Evolutionary conservation across 2,329 filamentous ascomycete genomes (phyloP).

Genomic region (Sporothrix mexicana): DNA sequence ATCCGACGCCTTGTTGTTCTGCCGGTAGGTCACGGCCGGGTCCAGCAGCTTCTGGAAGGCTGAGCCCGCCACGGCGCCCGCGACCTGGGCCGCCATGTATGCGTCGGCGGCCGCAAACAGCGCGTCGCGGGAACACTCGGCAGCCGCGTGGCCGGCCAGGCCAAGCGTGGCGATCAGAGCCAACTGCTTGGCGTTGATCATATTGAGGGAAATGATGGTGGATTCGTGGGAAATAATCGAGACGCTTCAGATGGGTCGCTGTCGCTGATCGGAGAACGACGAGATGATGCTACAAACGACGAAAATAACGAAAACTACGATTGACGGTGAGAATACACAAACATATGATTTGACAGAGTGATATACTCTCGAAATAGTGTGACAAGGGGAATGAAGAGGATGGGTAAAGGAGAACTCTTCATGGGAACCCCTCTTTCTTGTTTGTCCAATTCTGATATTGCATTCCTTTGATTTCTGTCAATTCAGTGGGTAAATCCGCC

Average conservation of each 20-base stretch:
- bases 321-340: not conserved
- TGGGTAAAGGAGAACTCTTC: not conserved
- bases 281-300: not conserved
- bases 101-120: constrained; percentile 42
- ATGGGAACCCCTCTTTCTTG: not conserved
- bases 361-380: not conserved
- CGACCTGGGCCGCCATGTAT: constrained; percentile 42
- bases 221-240: not conserved
- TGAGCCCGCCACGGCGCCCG: constrained; percentile 36
- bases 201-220: not conserved
- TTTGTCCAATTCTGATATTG: not conserved
- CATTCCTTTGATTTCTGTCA: not conserved
- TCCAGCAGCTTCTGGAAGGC: constrained; percentile 39
- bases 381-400: not conserved
- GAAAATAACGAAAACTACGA: not conserved
- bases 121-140: constrained; percentile 42
- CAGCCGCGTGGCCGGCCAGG: not conserved
- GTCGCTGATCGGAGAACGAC: not conserved
- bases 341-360: not conserved
- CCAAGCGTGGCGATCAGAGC: not conserved
- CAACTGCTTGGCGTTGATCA: not conserved
- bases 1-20: constrained; percentile 40
- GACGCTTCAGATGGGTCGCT: too few species aligned
- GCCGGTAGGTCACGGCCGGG: constrained; percentile 42
- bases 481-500: not conserved